A percentile compares a stretch with the other conserved stretches of the same genome.
Evolutionary conservation across 768 basidiomycete genomes (phyloP).

Genomic region (Neoboletus subvelutipes): DNA sequence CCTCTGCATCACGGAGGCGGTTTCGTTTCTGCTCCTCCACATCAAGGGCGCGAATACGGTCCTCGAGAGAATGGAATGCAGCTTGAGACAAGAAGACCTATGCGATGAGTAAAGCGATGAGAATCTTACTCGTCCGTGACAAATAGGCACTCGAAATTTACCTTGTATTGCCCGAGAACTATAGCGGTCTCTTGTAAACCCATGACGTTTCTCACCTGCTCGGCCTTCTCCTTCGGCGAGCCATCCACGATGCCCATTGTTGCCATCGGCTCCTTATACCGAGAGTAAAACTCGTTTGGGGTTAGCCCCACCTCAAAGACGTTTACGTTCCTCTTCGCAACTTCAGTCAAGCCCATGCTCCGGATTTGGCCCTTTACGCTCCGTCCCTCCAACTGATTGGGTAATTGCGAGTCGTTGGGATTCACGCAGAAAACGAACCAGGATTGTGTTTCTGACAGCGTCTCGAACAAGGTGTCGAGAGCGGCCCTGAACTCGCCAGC

Average conservation of each 20-base stretch:
- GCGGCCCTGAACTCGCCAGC: slow-evolving; percentile 88
- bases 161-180: slow-evolving; percentile 82
- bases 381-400: slow-evolving; percentile 90
- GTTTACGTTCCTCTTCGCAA: slow-evolving; percentile 63
- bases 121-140: not conserved
- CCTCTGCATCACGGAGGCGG: slow-evolving; percentile 71
- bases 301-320: slow-evolving; percentile 86
- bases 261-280: slow-evolving; percentile 72
- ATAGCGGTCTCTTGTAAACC: slow-evolving; percentile 68
- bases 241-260: slow-evolving; percentile 60
- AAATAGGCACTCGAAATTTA: slow-evolving; percentile 28
- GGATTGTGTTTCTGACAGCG: slow-evolving; percentile 82
- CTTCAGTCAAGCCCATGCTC: slow-evolving; percentile 74
- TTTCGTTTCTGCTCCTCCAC: slow-evolving; percentile 85
- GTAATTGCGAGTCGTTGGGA: slow-evolving; percentile 93
- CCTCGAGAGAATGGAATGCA: slow-evolving; percentile 88
- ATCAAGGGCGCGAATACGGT: slow-evolving; percentile 78
- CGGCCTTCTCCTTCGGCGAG: slow-evolving; percentile 55
- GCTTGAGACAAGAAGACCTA: slow-evolving; percentile 87
- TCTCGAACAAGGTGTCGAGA: slow-evolving; percentile 82
- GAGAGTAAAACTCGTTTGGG: slow-evolving; percentile 78
- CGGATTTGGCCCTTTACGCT: slow-evolving; percentile 91
- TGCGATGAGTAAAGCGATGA: not conserved
- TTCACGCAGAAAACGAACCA: slow-evolving; percentile 94
- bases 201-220: slow-evolving; percentile 56